Evolutionary conservation across 495 filamentous ascomycete genomes (phyloP).

Genomic region (Tuber borchii): DNA sequence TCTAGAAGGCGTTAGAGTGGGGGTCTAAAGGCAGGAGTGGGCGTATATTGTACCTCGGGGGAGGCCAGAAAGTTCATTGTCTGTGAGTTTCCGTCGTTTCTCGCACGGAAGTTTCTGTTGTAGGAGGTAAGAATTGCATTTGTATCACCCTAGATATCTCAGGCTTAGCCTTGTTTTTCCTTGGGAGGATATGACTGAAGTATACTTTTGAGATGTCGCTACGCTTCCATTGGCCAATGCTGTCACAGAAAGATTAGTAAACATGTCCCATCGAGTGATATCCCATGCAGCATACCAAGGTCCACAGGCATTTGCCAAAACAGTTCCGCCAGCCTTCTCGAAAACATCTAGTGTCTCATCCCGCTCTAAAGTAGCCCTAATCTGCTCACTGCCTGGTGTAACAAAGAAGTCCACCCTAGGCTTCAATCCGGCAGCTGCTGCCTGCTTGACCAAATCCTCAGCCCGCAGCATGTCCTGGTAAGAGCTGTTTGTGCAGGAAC

Average conservation of each 20-base stretch:
- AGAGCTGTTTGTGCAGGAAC: constrained; percentile 96
- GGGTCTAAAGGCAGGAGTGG: neutral
- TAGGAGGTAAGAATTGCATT: constrained; percentile 97
- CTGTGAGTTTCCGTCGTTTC: constrained; percentile 89
- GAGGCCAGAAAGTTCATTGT: constrained; percentile 99
- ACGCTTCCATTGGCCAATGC: constrained; percentile 91
- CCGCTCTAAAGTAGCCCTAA: constrained; percentile 82
- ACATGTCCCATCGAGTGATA: constrained; percentile 21
- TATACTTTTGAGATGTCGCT: constrained; percentile 52
- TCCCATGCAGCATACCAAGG: constrained; percentile 52
- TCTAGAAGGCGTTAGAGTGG: constrained; percentile 29
- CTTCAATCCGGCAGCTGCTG: constrained; percentile 74
- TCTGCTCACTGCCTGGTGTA: constrained; percentile 93
- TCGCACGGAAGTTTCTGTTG: constrained; percentile 95
- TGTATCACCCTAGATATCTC: constrained; percentile 60
- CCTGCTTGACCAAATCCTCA: constrained; percentile 85
- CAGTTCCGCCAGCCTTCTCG: constrained; percentile 74
- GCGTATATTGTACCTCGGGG: constrained; percentile 53
- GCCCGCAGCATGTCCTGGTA: constrained; percentile 97
- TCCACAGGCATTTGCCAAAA: constrained; percentile 93
- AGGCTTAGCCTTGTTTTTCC: constrained; percentile 42
- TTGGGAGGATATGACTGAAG: neutral
- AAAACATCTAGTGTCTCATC: constrained; percentile 82
- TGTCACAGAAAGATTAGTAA: constrained; percentile 15
- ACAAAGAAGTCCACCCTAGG: constrained; percentile 89